Percentiles rank a stretch among this genome's conserved stretches.
These are phyloP conservation scores for Solanum clarkiae DNA, from an alignment of 257 asterid genomes.

Conservation along the genomic window DNA sequence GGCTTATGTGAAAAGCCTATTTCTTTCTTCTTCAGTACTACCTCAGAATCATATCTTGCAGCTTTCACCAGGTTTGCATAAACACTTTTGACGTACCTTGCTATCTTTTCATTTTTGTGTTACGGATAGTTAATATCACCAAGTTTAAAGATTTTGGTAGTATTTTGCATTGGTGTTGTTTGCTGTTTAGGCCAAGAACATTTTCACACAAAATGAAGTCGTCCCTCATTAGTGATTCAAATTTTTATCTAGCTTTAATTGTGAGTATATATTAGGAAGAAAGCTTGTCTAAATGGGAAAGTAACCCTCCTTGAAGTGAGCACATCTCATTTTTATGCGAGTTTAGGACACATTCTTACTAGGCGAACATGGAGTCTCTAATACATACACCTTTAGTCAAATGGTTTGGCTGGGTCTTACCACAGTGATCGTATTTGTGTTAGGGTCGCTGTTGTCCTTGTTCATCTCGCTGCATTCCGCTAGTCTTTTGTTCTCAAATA, in stretches of 20 bases:
- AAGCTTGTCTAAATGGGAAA: not conserved
- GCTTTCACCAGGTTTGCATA: constrained; percentile 43
- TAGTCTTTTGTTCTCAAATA: not conserved
- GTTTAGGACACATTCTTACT: not conserved
- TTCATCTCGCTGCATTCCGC: not conserved
- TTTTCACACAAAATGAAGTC: not conserved
- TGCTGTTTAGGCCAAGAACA: not conserved
- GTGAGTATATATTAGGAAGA: not conserved
- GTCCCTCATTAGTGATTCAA: not conserved
- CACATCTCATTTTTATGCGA: not conserved
- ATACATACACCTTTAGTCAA: not conserved
- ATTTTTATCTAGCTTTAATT: not conserved
- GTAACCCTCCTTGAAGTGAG: not conserved
- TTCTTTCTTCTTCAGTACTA: constrained; percentile 52
- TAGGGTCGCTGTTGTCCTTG: not conserved
- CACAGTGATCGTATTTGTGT: not conserved
- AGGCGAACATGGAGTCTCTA: not conserved
- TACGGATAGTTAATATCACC: not conserved
- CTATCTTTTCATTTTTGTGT: not conserved
- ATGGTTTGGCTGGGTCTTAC: not conserved
- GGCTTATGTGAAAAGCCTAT: constrained; percentile 62
- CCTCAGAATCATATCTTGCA: constrained; percentile 27
- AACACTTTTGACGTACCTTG: not conserved
- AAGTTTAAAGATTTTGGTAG: not conserved
- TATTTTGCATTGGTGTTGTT: not conserved